Percentiles rank a stretch among this genome's conserved stretches.
These are phyloP conservation scores for Amauroascus verrucosus DNA, from an alignment of 2,329 filamentous ascomycete species.

Conservation along the genomic window DNA sequence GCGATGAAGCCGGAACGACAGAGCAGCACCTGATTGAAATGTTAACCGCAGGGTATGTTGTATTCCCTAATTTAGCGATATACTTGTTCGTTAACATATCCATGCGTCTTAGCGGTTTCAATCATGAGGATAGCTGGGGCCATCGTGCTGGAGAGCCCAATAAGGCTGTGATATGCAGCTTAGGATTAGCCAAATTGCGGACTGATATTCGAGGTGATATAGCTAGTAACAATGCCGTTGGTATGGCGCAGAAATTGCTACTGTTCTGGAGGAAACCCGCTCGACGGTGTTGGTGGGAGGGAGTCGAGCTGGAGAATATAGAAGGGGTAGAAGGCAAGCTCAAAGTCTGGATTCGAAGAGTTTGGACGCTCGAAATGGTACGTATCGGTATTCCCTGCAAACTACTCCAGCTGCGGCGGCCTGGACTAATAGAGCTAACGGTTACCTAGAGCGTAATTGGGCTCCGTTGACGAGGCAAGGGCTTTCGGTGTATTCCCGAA, in stretches of 20 bases:
- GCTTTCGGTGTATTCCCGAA: neutral
- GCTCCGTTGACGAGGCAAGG: conserved; percentile 10
- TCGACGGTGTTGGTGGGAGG: conserved; percentile 97
- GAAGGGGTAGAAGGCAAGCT: conserved; percentile 83
- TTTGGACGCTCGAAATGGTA: conserved; percentile 97
- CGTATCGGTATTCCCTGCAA: conserved; percentile 20
- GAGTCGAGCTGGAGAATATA: conserved; percentile 79
- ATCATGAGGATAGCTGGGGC: conserved; percentile 90
- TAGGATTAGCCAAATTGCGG: conserved; percentile 82
- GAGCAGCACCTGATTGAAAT: conserved; percentile 99
- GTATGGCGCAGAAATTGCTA: conserved; percentile 96
- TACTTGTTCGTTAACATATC: conserved; percentile 14
- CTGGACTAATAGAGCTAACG: neutral
- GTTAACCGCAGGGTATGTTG: conserved; percentile 84
- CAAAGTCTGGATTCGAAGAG: conserved; percentile 95
- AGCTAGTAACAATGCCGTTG: conserved; percentile 66
- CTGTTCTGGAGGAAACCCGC: conserved; percentile 98
- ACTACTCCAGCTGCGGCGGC: neutral
- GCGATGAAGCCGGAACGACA: conserved; percentile 89
- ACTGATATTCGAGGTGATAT: conserved; percentile 77
- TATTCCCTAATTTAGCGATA: neutral
- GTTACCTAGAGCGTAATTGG: conserved; percentile 16
- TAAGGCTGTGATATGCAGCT: conserved; percentile 95
- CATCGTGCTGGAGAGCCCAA: conserved; percentile 95
- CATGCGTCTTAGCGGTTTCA: conserved; percentile 66